Conservation (phyloP, 73 alveolate species). For the Stentor coeruleus region DNA sequence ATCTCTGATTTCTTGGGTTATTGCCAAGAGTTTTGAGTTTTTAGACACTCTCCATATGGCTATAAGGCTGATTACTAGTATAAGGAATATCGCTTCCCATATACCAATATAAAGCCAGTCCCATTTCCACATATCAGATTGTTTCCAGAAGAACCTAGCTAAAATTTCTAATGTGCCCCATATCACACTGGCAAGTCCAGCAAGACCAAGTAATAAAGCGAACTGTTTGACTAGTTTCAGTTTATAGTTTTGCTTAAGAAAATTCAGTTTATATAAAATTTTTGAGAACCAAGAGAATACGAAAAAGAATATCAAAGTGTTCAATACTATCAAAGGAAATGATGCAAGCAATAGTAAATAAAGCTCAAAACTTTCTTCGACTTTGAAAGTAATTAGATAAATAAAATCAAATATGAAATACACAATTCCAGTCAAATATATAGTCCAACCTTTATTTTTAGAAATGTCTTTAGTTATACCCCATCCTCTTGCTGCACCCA, state of each 20-base stretch:
- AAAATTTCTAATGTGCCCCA: not conserved
- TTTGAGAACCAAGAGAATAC: not conserved
- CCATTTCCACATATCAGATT: not conserved
- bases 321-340: not conserved
- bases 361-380: not conserved
- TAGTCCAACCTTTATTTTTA: not conserved
- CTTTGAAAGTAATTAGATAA: not conserved
- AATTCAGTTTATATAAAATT: not conserved
- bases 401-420: not conserved
- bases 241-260: not conserved
- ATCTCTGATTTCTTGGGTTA: not conserved
- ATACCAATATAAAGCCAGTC: not conserved
- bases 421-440: not conserved
- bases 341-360: too few relatives aligned
- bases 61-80: not conserved
- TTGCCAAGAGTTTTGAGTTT: not conserved
- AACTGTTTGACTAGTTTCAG: not conserved
- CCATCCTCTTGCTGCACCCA: slow-evolving; percentile 26
- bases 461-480: not conserved
- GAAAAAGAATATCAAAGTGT: not conserved
- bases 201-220: not conserved
- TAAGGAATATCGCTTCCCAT: not conserved
- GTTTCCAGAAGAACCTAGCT: not conserved
- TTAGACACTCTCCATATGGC: not conserved
- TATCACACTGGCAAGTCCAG: not conserved